Percentiles rank a stretch among this genome's conserved stretches.
Conservation (phyloP, 2,329 filamentous ascomycete species). For the Monosporascus sp. region DNA sequence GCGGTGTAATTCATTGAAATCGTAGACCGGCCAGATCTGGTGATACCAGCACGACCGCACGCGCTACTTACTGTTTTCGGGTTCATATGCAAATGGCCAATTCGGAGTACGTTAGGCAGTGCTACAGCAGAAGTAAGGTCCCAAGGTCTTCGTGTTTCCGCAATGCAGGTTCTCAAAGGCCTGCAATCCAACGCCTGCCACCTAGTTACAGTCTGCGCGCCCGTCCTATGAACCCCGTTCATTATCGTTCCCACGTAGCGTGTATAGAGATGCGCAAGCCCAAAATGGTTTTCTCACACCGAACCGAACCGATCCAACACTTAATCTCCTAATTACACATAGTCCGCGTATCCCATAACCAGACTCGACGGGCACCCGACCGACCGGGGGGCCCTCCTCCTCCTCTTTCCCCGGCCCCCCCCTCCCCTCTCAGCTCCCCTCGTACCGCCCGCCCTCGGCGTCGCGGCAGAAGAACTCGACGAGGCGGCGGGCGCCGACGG, state of each 20-base stretch:
- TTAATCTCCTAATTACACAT: no score
- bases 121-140: not conserved
- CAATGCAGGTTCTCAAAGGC: not conserved
- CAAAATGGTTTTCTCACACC: no score
- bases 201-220: not conserved
- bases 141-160: not conserved
- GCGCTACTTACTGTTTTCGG: no score
- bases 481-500: conserved; percentile 60
- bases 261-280: no score
- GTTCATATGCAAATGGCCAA: no score
- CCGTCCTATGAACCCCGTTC: not conserved
- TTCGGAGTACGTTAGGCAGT: not conserved
- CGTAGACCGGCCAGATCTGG: not conserved
- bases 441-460: conserved; percentile 41
- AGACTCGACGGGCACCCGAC: no score
- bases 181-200: not conserved
- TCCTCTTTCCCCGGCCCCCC: not conserved
- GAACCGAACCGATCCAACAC: no score
- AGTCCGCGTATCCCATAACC: no score
- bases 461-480: conserved; percentile 64
- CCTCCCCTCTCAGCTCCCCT: conserved; percentile 25
- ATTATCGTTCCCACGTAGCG: not conserved
- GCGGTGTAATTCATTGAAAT: not conserved
- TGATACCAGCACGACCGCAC: not conserved
- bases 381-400: no score